Percentiles rank a stretch among this genome's conserved stretches.
phyloP scores from a whole-genome alignment of 495 filamentous ascomycete genomes.

The Lasiosphaeris hirsuta region DNA sequence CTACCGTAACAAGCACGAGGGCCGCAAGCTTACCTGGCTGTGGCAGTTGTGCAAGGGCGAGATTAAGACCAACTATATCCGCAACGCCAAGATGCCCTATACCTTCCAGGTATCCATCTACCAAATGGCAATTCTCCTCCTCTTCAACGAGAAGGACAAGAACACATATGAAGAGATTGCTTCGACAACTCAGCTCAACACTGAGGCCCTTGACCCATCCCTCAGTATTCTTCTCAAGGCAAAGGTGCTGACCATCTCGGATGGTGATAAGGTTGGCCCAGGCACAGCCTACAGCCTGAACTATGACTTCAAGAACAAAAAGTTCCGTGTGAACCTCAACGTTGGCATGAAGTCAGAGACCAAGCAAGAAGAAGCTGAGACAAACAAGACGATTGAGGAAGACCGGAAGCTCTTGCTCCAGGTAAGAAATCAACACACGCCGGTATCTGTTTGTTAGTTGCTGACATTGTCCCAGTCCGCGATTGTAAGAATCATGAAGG shows the following conservation, averaged over 20 bases:
- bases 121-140: slow-evolving; percentile 94
- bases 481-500: slow-evolving; percentile 99
- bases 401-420: slow-evolving; percentile 94
- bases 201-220: slow-evolving; percentile 80
- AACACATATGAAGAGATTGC: slow-evolving; percentile 84
- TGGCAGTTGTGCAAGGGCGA: slow-evolving; percentile 99
- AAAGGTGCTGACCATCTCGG: slow-evolving; percentile 70
- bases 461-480: slow-evolving; percentile 64
- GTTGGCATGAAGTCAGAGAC: slow-evolving; percentile 90
- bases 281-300: slow-evolving; percentile 79
- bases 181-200: slow-evolving; percentile 69
- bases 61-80: slow-evolving; percentile 88
- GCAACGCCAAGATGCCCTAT: slow-evolving; percentile 81
- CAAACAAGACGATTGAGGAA: slow-evolving; percentile 99
- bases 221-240: slow-evolving; percentile 84
- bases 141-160: slow-evolving; percentile 90
- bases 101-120: slow-evolving; percentile 98
- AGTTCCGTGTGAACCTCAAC: slow-evolving; percentile 94
- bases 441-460: background rate
- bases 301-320: slow-evolving; percentile 95
- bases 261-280: slow-evolving; percentile 69
- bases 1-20: slow-evolving; percentile 93
- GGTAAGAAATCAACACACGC: slow-evolving; percentile 51
- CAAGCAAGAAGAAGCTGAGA: slow-evolving; percentile 93
- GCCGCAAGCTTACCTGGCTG: slow-evolving; percentile 93